These are phyloP conservation scores for Volutella citrinella DNA, from an alignment of 2,329 filamentous ascomycete genomes.

Conservation along the genomic window DNA sequence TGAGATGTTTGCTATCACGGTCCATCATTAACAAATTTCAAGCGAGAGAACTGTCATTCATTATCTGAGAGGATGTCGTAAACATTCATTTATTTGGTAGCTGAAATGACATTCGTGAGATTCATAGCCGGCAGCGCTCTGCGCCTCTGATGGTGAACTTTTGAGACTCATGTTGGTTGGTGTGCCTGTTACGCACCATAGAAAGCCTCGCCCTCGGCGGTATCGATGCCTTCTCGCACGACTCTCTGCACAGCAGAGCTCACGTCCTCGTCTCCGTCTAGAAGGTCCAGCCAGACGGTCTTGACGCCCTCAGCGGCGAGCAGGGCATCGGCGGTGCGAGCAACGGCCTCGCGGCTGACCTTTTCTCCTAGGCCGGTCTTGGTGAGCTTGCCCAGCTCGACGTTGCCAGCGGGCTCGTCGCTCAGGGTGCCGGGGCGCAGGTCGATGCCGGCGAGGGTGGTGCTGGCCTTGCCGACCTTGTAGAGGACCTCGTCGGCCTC, in stretches of 20 bases:
- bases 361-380: conserved; percentile 28
- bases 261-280: conserved; percentile 50
- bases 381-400: conserved; percentile 46
- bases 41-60: neutral
- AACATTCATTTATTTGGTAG: too few relatives aligned
- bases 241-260: conserved; percentile 46
- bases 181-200: conserved; percentile 22
- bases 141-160: too few relatives aligned
- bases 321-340: conserved; percentile 53
- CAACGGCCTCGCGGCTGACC: conserved; percentile 57
- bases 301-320: conserved; percentile 47
- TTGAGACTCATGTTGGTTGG: too few relatives aligned
- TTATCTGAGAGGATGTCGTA: too few relatives aligned
- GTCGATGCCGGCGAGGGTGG: conserved; percentile 46
- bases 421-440: conserved; percentile 52
- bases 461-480: conserved; percentile 40
- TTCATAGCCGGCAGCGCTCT: too few relatives aligned
- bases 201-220: conserved; percentile 49
- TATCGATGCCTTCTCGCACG: conserved; percentile 47
- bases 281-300: conserved; percentile 53
- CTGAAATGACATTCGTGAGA: too few relatives aligned
- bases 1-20: too few relatives aligned
- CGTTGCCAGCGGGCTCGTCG: conserved; percentile 45
- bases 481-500: conserved; percentile 57
- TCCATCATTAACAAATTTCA: too few relatives aligned